Percentiles rank a stretch among this genome's conserved stretches.
These are phyloP conservation scores for Mycosphaerelloides madeirae DNA, from an alignment of 2,329 filamentous ascomycete genomes.

Conservation along the genomic window DNA sequence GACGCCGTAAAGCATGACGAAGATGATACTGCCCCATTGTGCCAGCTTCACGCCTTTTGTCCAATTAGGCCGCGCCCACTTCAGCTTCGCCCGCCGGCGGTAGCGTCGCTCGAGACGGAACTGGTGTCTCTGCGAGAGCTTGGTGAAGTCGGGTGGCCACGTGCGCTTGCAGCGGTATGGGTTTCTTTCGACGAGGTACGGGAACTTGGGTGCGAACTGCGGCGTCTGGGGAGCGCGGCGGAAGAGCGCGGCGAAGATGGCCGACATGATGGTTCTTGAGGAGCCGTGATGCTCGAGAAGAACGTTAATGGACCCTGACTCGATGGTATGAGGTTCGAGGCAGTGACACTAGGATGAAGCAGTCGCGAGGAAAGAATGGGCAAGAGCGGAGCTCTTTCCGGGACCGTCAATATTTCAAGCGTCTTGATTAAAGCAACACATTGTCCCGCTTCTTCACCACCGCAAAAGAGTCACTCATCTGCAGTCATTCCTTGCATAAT, in stretches of 20 bases:
- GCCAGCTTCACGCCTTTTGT: conserved; percentile 60
- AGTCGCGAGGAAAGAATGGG: no score
- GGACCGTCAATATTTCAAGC: no score
- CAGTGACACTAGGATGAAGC: no score
- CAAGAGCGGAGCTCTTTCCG: no score
- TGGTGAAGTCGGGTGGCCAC: conserved; percentile 73
- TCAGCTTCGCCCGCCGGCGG: conserved; percentile 62
- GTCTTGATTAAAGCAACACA: no score
- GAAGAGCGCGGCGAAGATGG: conserved; percentile 25
- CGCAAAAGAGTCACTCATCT: conserved; percentile 1
- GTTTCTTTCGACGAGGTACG: conserved; percentile 45
- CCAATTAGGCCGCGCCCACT: conserved; percentile 60
- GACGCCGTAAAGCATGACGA: conserved; percentile 53
- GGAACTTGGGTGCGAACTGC: conserved; percentile 21
- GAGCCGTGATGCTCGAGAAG: neutral
- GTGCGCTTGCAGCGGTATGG: conserved; percentile 63
- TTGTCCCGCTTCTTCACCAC: no score
- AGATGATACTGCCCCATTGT: conserved; percentile 57
- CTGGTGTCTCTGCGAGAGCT: conserved; percentile 66
- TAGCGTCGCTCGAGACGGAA: conserved; percentile 75
- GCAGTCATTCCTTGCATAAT: neutral
- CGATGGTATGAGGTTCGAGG: no score
- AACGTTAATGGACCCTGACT: no score
- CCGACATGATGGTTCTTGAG: conserved; percentile 17
- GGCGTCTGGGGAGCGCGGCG: conserved; percentile 19